A percentile compares a stretch with the other conserved stretches of the same genome.
These are phyloP conservation scores for Daldinia grandis DNA, from an alignment of 495 filamentous ascomycete species.

Conservation along the genomic window DNA sequence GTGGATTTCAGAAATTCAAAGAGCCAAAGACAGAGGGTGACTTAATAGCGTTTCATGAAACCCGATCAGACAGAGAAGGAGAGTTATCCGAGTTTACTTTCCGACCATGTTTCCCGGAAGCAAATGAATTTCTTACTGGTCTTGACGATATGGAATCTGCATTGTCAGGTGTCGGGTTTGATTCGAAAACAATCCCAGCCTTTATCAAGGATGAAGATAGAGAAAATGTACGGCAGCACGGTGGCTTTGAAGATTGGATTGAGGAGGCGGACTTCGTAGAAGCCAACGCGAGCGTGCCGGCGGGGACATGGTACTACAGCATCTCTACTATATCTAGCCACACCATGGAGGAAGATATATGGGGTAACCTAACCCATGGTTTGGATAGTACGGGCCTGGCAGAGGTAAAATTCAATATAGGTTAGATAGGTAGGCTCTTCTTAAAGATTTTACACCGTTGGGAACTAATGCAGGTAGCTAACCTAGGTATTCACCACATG, in stretches of 20 bases:
- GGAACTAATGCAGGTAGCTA: no score
- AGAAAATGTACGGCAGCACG: background rate
- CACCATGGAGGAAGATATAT: background rate
- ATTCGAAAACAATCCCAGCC: background rate
- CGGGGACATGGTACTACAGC: constrained; percentile 21
- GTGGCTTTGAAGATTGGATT: constrained; percentile 28
- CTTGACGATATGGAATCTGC: constrained; percentile 13
- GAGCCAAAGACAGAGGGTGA: constrained; percentile 19
- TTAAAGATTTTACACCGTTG: no score
- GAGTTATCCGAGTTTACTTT: background rate
- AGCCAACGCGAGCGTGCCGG: constrained; percentile 3
- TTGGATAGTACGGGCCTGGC: background rate
- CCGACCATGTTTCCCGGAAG: background rate
- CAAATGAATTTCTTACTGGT: constrained; percentile 1
- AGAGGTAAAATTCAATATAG: no score
- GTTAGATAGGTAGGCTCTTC: no score
- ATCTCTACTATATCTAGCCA: background rate
- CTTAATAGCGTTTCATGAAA: constrained; percentile 4
- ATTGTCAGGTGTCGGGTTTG: background rate
- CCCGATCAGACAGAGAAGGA: background rate
- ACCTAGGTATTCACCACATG: no score
- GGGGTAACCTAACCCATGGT: background rate
- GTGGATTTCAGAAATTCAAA: background rate
- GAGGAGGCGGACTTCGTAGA: constrained; percentile 31
- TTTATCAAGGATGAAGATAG: background rate